These are phyloP conservation scores for Pisolithus marmoratus DNA, from an alignment of 768 basidiomycete species.

Conservation along the genomic window DNA sequence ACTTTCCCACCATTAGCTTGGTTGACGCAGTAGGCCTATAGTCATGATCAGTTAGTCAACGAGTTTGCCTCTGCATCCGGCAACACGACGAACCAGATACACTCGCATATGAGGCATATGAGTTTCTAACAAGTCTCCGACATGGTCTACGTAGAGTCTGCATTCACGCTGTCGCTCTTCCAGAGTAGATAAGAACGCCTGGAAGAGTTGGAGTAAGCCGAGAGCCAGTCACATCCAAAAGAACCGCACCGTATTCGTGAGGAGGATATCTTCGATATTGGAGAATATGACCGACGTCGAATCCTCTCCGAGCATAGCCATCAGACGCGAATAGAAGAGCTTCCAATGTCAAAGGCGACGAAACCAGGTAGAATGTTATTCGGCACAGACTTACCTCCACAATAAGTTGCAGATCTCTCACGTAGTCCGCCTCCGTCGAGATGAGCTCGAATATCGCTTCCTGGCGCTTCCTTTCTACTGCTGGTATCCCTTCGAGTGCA, in stretches of 20 bases:
- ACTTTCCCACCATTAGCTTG: slow-evolving; percentile 74
- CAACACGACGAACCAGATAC: slow-evolving; percentile 57
- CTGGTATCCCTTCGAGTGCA: slow-evolving; percentile 75
- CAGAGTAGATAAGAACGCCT: slow-evolving; percentile 81
- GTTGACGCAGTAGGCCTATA: slow-evolving; percentile 85
- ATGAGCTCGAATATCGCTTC: slow-evolving; percentile 97
- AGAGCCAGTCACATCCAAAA: neutral
- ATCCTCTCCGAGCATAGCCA: slow-evolving; percentile 66
- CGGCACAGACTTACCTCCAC: slow-evolving; percentile 58
- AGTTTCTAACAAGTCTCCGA: slow-evolving; percentile 76
- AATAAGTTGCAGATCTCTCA: slow-evolving; percentile 85
- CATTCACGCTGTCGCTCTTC: slow-evolving; percentile 91
- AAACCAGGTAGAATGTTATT: neutral
- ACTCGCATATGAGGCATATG: slow-evolving; percentile 74
- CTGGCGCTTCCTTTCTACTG: slow-evolving; percentile 77
- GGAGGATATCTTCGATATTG: slow-evolving; percentile 87
- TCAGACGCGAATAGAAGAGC: slow-evolving; percentile 82
- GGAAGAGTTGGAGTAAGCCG: slow-evolving; percentile 1
- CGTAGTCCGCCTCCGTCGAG: slow-evolving; percentile 83
- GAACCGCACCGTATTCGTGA: slow-evolving; percentile 75
- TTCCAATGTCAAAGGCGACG: slow-evolving; percentile 23
- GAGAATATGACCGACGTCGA: slow-evolving; percentile 82
- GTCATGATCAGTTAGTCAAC: neutral
- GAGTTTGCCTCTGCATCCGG: neutral
- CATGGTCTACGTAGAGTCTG: slow-evolving; percentile 82